phyloP scores from a whole-genome alignment of 306 rosid species.

The Prunus salicina region DNA sequence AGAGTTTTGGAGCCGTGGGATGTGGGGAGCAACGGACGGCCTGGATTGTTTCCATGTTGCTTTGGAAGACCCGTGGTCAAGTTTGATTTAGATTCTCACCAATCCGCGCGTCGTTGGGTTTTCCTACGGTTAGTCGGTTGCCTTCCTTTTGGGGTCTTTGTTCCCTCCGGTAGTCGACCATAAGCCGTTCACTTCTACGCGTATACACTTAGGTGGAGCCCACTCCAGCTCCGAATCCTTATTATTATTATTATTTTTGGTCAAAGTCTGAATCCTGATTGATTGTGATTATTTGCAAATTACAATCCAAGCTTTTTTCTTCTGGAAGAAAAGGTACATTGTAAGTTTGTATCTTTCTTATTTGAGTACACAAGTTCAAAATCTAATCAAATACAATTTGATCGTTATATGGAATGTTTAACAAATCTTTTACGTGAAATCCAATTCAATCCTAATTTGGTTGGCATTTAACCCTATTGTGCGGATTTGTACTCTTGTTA shows the following conservation, averaged over 20 bases:
- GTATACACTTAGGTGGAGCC: background rate
- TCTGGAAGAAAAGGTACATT: too few relatives aligned
- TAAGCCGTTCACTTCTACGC: background rate
- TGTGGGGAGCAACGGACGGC: background rate
- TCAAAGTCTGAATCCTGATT: background rate
- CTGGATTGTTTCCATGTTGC: background rate
- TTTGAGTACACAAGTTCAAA: too few relatives aligned
- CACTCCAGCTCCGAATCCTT: background rate
- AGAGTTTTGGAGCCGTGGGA: constrained; percentile 14
- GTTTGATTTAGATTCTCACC: background rate
- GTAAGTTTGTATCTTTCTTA: too few relatives aligned
- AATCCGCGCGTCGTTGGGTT: background rate
- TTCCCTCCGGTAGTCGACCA: background rate
- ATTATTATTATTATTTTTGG: too few relatives aligned
- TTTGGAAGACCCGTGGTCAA: background rate
- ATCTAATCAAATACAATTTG: too few relatives aligned
- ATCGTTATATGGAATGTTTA: too few relatives aligned
- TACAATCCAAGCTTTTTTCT: too few relatives aligned
- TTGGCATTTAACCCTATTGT: too few relatives aligned
- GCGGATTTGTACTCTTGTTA: too few relatives aligned
- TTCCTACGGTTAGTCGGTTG: background rate
- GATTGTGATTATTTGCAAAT: too few relatives aligned
- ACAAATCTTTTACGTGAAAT: too few relatives aligned
- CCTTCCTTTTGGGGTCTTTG: background rate
- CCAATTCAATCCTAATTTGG: too few relatives aligned